Base-by-base conservation (phyloP, 768 basidiomycete species). In the Mycena rebaudengoi region DNA sequence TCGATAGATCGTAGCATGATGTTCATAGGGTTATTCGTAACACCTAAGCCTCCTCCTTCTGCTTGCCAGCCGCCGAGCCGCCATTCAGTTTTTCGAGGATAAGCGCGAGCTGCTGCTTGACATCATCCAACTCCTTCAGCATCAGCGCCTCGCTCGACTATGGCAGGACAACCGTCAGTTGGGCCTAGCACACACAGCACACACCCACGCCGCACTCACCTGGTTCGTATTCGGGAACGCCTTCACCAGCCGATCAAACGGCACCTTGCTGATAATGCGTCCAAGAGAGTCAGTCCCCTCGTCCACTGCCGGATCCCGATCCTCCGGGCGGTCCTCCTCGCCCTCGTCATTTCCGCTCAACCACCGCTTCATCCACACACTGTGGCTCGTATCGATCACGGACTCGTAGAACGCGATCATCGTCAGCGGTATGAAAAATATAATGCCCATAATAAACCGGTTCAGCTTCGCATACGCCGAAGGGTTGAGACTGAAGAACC, bases 391-490 rank as follows among this genome's bases (percentile, higher is more conserved):
- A 62, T 84, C 78, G 48, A 83, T 73, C 11, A 82, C 80, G 1
- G 92, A 84, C 78, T 98, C 96, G 69, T 82, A 91, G 32, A 96
- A 70, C 0, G 94, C 91, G 65, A 98, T 91, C 16, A 83, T 51
- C 4, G 83, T 78, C 29, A 98, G 80, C 4, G 95, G 95, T 54
- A 95, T 62, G 76, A 90, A 91, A 81, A 98, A 97, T n/a, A 97
- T 62, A 41, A 83, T 67, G 23, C 79, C 76, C 96, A 98, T 97
- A 55, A 94, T 83, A 68, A 81, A 71, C 54, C 89, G 88, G 76
- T 97, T 98, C 65, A 95, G 76, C 89, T 80, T 85, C 16, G 86
- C 86, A 72, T 96, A 97, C 33, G 75, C 71, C 46, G 29, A 7
- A 16, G 26, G 5, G 54, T 79, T 82, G 12, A 94, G 69, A 28